These are phyloP conservation scores for Arachis stenosperma DNA, from an alignment of 306 rosid species.

Conservation along the genomic window DNA sequence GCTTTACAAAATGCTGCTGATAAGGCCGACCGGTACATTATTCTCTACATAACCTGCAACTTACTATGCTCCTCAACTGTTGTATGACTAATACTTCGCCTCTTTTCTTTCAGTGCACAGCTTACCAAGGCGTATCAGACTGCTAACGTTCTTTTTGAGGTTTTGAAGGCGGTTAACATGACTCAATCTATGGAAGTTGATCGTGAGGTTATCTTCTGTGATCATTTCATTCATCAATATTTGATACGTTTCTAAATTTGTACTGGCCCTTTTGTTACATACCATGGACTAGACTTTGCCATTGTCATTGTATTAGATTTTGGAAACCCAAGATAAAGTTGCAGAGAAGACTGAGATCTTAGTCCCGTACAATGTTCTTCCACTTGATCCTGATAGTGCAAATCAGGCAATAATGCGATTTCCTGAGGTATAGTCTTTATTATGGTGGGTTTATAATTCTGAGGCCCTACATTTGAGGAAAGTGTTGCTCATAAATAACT, in stretches of 20 bases:
- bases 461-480: conserved; percentile 6
- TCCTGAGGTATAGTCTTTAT: conserved; percentile 71
- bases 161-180: conserved; percentile 92
- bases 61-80: conserved; percentile 2
- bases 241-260: conserved; percentile 21
- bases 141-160: conserved; percentile 98
- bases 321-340: conserved; percentile 96
- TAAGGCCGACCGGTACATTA: conserved; percentile 82
- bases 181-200: conserved; percentile 97
- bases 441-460: conserved; percentile 3
- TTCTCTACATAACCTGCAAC: conserved; percentile 23
- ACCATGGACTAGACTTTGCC: conserved; percentile 26
- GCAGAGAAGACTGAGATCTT: conserved; percentile 90
- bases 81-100: conserved; percentile 5
- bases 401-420: conserved; percentile 92
- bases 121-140: conserved; percentile 94
- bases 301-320: conserved; percentile 57
- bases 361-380: conserved; percentile 95
- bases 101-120: conserved; percentile 65
- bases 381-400: conserved; percentile 97
- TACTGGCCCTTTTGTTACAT: neutral
- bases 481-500: conserved; percentile 30
- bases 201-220: conserved; percentile 70
- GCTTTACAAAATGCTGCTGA: conserved; percentile 90
- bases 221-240: conserved; percentile 26